Evolutionary conservation across 331 rosid species (phyloP).

Genomic region (Quercus lobata): DNA sequence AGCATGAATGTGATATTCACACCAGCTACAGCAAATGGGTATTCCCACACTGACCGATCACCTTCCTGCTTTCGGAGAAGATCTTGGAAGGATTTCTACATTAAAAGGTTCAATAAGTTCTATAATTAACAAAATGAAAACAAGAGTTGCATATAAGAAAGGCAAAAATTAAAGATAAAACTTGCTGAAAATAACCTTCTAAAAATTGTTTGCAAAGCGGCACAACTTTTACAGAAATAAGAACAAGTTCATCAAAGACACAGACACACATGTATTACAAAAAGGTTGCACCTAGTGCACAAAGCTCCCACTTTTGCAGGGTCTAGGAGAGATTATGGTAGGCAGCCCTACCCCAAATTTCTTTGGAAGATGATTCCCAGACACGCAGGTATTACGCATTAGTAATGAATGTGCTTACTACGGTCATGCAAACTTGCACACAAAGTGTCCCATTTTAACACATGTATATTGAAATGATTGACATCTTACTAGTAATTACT

Average conservation of each 20-base stretch:
- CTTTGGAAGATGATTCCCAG: background rate
- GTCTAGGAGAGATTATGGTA: too few relatives aligned
- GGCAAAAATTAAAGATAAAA: background rate
- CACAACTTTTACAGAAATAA: background rate
- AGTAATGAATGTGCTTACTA: background rate
- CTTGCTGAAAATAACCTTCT: background rate
- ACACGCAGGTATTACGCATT: background rate
- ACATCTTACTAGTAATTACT: background rate
- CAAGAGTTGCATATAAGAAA: constrained; percentile 11
- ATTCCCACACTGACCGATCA: constrained; percentile 96
- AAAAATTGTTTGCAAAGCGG: background rate
- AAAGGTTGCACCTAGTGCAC: too few relatives aligned
- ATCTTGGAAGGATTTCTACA: constrained; percentile 92
- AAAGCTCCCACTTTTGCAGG: too few relatives aligned
- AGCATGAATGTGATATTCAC: constrained; percentile 99
- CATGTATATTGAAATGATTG: background rate
- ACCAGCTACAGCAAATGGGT: constrained; percentile 99
- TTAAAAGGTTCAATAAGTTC: constrained; percentile 20
- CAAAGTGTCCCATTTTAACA: background rate
- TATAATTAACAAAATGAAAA: background rate
- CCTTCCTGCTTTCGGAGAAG: constrained; percentile 97
- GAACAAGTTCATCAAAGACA: background rate
- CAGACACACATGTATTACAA: too few relatives aligned
- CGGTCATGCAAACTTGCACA: background rate
- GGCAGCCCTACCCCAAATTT: too few relatives aligned